Percentiles rank a stretch among this genome's conserved stretches.
phyloP scores from a whole-genome alignment of 2,329 filamentous ascomycete species.

The Fusarium tupiense region DNA sequence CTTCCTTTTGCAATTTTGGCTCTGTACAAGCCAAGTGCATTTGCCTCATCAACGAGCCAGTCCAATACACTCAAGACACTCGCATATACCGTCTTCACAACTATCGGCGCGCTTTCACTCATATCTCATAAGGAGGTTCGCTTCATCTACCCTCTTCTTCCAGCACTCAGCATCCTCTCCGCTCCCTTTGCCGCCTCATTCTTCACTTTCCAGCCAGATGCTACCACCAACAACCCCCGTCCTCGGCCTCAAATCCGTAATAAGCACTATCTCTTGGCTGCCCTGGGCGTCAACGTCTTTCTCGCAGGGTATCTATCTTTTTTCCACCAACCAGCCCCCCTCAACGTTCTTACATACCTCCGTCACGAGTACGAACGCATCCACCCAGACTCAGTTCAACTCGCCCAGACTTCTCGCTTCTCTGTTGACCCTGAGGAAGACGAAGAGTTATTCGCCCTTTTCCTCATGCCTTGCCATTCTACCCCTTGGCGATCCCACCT shows the following conservation, averaged over 20 bases:
- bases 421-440: conserved; percentile 43
- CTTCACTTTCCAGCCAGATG: conserved; percentile 59
- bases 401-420: conserved; percentile 34
- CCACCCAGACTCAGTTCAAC: conserved; percentile 51
- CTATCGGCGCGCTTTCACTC: conserved; percentile 72
- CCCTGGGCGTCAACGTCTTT: conserved; percentile 73
- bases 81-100: conserved; percentile 66
- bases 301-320: conserved; percentile 79
- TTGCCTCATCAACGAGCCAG: conserved; percentile 47
- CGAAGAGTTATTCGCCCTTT: conserved; percentile 72
- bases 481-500: conserved; percentile 95
- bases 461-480: conserved; percentile 95
- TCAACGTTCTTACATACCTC: conserved; percentile 79
- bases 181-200: conserved; percentile 73
- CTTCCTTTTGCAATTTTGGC: conserved; percentile 79
- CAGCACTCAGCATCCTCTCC: conserved; percentile 83
- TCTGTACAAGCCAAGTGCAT: conserved; percentile 60
- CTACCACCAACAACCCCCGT: conserved; percentile 42
- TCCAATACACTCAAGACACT: conserved; percentile 55
- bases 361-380: conserved; percentile 75
- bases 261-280: conserved; percentile 63
- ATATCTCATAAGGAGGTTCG: conserved; percentile 97
- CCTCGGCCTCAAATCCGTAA: conserved; percentile 55
- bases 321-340: conserved; percentile 82
- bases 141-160: conserved; percentile 93